Conservation (phyloP, 371 early-diverging fungal species). For the Actinomucor elegans region DNA sequence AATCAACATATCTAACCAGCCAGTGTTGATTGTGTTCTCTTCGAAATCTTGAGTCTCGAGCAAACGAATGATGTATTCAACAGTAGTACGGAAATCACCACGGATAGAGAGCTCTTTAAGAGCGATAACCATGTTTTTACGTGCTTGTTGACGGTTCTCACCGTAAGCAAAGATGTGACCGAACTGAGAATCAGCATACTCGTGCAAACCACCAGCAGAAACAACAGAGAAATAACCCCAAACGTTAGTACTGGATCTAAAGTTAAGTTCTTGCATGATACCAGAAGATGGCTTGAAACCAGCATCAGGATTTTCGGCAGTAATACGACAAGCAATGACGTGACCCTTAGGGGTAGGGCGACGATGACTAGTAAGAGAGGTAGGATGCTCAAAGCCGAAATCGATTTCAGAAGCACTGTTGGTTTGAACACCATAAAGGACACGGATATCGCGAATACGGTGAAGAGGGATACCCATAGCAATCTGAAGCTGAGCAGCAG, state of each 20-base stretch:
- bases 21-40: slow-evolving; percentile 91
- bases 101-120: slow-evolving; percentile 97
- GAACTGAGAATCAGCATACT: slow-evolving; percentile 99
- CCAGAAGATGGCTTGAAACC: slow-evolving; percentile 98
- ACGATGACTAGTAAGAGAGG: slow-evolving; percentile 78
- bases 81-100: slow-evolving; percentile 97
- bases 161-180: slow-evolving; percentile 99
- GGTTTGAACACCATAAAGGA: slow-evolving; percentile 87
- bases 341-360: slow-evolving; percentile 95
- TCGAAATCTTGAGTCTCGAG: slow-evolving; percentile 90
- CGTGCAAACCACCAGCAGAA: slow-evolving; percentile 94
- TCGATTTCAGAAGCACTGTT: slow-evolving; percentile 88
- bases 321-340: slow-evolving; percentile 98
- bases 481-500: slow-evolving; percentile 96
- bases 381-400: slow-evolving; percentile 83
- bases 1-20: slow-evolving; percentile 95
- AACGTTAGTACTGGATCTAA: slow-evolving; percentile 90
- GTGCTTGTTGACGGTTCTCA: slow-evolving; percentile 88
- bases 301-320: slow-evolving; percentile 99
- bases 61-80: slow-evolving; percentile 94
- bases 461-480: slow-evolving; percentile 97
- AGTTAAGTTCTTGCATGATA: slow-evolving; percentile 94
- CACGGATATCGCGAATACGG: slow-evolving; percentile 93
- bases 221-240: slow-evolving; percentile 99
- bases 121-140: slow-evolving; percentile 96